Base-by-base conservation (phyloP, 2,329 filamentous ascomycete genomes). In the Curvularia lunata region DNA sequence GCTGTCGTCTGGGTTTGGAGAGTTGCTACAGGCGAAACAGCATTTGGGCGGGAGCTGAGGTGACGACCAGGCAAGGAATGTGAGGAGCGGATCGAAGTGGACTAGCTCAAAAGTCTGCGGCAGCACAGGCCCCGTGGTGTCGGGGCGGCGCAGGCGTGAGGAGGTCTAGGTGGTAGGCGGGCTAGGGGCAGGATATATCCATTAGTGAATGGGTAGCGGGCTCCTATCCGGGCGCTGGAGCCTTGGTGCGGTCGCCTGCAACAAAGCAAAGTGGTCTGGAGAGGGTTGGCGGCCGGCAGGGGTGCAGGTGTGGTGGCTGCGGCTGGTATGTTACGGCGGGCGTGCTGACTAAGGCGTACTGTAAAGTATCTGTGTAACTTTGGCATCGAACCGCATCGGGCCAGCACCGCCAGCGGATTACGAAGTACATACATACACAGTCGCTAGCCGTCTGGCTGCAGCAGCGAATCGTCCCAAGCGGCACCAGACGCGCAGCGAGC, bases 21-120 rank as follows among this genome's bases (percentile, higher is more conserved):
- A 62, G 66, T 62, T 62, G 67, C 54, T 63, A 63, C 59, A 61
- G 62, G 63, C 66, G 58, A 63, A 58, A 69, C 66, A 63, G 58
- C 66, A 67, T 58, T 52, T 54, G 64, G 54, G 56, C 62, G 62
- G 41, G 57, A 71, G 71, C 72, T 73, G 72, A 72, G 63, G 54
- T 62, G 63, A 65, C 62, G 59, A 60, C 52, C 45, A 54, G 57
- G 56, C 52, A 65, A 69, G 68, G 66, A 71, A 68, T 69, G 68
- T 59, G 66, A 70, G 66, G 66, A 67, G 67, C 41, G 54, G 48
- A 50, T 59, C 34, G 61, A 69, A 67, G 63, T 21, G 67, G 70
- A 65, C 64, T 69, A 72, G 69, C 62, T 60, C 56, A 42, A 59
- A 53, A 49, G 50, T 58, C 49, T 53, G 49, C 38, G 56, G 58